These are phyloP conservation scores for Salix udensis DNA, from an alignment of 345 rosid genomes.

Conservation along the genomic window DNA sequence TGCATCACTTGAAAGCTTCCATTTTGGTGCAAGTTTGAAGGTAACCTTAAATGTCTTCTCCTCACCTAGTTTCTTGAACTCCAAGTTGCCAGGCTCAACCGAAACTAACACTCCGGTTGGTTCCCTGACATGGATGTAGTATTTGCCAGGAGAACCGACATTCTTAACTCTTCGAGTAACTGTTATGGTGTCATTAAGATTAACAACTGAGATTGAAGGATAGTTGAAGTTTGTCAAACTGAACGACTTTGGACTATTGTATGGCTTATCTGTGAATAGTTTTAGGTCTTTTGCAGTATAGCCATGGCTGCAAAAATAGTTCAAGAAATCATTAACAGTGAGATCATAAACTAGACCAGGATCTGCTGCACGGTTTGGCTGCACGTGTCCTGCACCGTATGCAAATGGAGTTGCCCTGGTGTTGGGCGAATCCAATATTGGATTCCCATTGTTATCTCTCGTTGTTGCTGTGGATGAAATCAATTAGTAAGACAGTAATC, in stretches of 20 bases:
- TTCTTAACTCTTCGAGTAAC: constrained; percentile 39
- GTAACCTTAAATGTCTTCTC: constrained; percentile 40
- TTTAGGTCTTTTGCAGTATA: constrained; percentile 21
- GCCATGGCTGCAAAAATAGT: constrained; percentile 41
- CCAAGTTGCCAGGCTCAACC: constrained; percentile 32
- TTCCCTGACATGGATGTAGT: constrained; percentile 20
- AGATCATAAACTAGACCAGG: constrained; percentile 59
- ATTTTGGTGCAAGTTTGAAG: neutral
- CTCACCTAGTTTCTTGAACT: constrained; percentile 32
- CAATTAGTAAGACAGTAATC: neutral
- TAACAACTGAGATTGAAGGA: constrained; percentile 44
- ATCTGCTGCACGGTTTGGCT: constrained; percentile 40
- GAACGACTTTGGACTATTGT: constrained; percentile 29
- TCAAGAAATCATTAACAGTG: constrained; percentile 25
- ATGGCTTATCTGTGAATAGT: constrained; percentile 12
- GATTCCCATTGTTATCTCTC: constrained; percentile 10
- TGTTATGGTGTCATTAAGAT: constrained; percentile 15
- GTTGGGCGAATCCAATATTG: constrained; percentile 27
- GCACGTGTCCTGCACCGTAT: constrained; percentile 47
- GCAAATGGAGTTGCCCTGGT: constrained; percentile 42
- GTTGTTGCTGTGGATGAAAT: constrained; percentile 27
- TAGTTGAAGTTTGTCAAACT: constrained; percentile 39
- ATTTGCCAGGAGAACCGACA: constrained; percentile 44
- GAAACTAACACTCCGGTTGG: constrained; percentile 29
- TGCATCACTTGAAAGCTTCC: neutral